Base-by-base conservation (phyloP, 495 filamentous ascomycete genomes). In the Aspergillus leporis region DNA sequence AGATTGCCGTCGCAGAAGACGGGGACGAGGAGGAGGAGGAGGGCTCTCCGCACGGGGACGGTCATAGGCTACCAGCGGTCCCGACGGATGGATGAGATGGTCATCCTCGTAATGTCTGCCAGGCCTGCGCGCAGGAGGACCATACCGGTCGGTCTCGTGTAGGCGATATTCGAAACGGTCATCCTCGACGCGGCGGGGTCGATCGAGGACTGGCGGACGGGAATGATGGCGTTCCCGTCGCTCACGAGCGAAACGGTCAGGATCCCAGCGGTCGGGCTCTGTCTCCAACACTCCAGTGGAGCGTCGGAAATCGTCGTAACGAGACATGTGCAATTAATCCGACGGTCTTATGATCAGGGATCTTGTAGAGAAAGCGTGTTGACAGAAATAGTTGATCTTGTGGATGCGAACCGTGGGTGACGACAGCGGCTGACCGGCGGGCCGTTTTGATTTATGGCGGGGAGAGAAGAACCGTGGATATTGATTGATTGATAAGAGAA, bases 1-100 rank as follows among this genome's bases (percentile, higher is more conserved):
- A 18, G 85, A 88, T 63, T 88, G 87, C 12, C 87, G 78, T 56
- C 87, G 80, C 58, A 87, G 62, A 32, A 87, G 74, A 16, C 77
- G 80, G n/a, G 87, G 87, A 32, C 79, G 75, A 34, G 71, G 71
- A 51, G 81, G 75, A 38, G 71, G 71, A 51, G 81, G 75, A 28
- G 77, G 74, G 48, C 73, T 75, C 16, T 71, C 70, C 41, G 66
- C 69, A 41, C 69, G 75, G 47, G 70, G 74, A 45, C 73, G 72
- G 58, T 75, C 64, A 70, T 68, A 67, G 67, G 71, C 58, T 38
- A 78, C 67, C 48, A 78, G 65, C 10, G 75, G 67, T 10, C 73
- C 76, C 12, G 75, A 68, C 19, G 74, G 63, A 52, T 70, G 70
- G 32, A 77, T 72, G 55, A 83, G 67, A 62, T 79, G 73, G 58